Evolutionary conservation across 257 asterid species (phyloP).

Genomic region (Misopates orontium): DNA sequence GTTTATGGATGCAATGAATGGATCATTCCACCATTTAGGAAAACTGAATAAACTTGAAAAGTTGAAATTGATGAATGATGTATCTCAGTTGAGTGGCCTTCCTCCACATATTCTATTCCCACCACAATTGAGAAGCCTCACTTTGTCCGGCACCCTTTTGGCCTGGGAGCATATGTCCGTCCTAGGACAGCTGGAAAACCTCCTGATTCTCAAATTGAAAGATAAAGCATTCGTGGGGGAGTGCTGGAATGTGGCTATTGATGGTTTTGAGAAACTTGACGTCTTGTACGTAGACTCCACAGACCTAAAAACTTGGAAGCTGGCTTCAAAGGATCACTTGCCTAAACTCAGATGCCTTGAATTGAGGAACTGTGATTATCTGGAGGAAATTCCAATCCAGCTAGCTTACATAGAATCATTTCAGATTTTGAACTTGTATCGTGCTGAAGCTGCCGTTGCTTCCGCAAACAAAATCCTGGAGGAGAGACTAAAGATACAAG

Average conservation of each 20-base stretch:
- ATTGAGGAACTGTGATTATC: no score
- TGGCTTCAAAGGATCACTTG: neutral
- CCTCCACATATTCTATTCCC: neutral
- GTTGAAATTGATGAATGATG: neutral
- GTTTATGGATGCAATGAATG: neutral
- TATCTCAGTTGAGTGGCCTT: neutral
- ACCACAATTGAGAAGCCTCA: neutral
- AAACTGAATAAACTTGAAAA: neutral
- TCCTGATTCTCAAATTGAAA: neutral
- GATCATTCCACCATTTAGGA: neutral
- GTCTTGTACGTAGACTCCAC: neutral
- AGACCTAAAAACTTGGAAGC: neutral
- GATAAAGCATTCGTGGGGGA: slow-evolving; percentile 6
- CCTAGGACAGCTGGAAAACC: neutral
- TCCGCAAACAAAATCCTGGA: no score
- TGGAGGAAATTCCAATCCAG: no score
- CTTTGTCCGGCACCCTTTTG: slow-evolving; percentile 1
- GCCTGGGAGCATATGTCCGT: neutral
- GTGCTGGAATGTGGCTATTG: slow-evolving; percentile 1
- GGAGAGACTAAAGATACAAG: no score
- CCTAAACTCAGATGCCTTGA: neutral
- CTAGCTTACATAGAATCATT: no score
- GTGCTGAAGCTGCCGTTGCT: no score
- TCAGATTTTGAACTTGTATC: no score
- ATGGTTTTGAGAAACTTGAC: neutral